Evolutionary conservation across 2,329 filamentous ascomycete genomes (phyloP).

Genomic region (Rhynchosporium secalis): DNA sequence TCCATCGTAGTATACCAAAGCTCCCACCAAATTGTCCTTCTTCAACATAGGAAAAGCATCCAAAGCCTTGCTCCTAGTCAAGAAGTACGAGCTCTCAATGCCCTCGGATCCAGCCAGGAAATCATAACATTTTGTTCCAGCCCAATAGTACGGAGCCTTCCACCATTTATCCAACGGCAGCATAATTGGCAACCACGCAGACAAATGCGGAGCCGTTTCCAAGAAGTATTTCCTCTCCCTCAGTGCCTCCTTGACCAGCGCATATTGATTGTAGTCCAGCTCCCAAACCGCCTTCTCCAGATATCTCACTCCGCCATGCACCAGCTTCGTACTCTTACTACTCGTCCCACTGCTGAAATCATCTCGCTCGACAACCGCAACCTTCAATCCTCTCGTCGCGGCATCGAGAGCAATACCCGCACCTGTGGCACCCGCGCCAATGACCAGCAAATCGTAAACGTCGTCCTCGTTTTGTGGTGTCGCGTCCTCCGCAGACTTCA

Average conservation of each 20-base stretch:
- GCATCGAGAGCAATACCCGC: slow-evolving; percentile 72
- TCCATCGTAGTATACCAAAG: slow-evolving; percentile 88
- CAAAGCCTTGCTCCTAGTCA: slow-evolving; percentile 81
- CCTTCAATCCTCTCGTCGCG: slow-evolving; percentile 68
- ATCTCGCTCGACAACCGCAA: slow-evolving; percentile 70
- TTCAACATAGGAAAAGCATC: slow-evolving; percentile 89
- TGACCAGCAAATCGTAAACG: slow-evolving; percentile 66
- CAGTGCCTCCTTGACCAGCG: slow-evolving; percentile 69
- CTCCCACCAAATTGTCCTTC: slow-evolving; percentile 74
- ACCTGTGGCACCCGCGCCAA: slow-evolving; percentile 71
- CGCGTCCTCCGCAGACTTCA: slow-evolving; percentile 47
- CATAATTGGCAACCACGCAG: slow-evolving; percentile 75
- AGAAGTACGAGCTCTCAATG: slow-evolving; percentile 85
- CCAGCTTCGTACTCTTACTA: slow-evolving; percentile 74
- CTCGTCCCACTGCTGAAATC: slow-evolving; percentile 74
- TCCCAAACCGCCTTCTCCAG: slow-evolving; percentile 76
- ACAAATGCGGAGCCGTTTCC: slow-evolving; percentile 72
- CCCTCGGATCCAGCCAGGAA: slow-evolving; percentile 82
- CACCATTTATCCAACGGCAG: slow-evolving; percentile 73
- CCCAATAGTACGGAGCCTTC: slow-evolving; percentile 77
- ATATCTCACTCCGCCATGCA: slow-evolving; percentile 75
- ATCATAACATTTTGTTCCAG: slow-evolving; percentile 79
- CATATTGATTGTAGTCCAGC: slow-evolving; percentile 71
- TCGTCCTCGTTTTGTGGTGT: slow-evolving; percentile 42
- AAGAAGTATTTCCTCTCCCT: slow-evolving; percentile 75